These are phyloP conservation scores for Talaromyces verruculosus DNA, from an alignment of 2,329 filamentous ascomycete genomes.

Conservation along the genomic window DNA sequence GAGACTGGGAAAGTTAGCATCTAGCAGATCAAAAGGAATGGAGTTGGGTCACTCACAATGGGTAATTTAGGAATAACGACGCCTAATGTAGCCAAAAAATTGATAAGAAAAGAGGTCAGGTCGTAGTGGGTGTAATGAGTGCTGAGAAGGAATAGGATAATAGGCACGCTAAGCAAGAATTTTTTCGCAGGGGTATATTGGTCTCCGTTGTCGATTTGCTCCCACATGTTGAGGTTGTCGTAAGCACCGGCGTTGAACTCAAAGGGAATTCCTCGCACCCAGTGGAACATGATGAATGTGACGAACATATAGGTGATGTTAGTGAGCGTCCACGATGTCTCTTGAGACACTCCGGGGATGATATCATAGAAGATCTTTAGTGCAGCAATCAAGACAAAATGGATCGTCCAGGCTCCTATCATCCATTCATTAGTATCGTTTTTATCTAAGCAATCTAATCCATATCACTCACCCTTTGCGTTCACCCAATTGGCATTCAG, in stretches of 20 bases:
- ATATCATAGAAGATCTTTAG: slow-evolving; percentile 98
- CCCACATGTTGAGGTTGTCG: slow-evolving; percentile 99
- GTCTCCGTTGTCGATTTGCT: slow-evolving; percentile 98
- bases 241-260: slow-evolving; percentile 98
- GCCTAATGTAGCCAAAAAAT: slow-evolving; percentile 85
- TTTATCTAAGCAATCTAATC: slow-evolving; percentile 1
- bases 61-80: slow-evolving; percentile 97
- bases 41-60: slow-evolving; percentile 65
- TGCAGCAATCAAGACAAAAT: slow-evolving; percentile 84
- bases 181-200: slow-evolving; percentile 99
- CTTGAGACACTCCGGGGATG: slow-evolving; percentile 91
- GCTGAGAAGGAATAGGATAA: slow-evolving; percentile 90
- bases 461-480: slow-evolving; percentile 72
- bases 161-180: slow-evolving; percentile 91
- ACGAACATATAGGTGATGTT: slow-evolving; percentile 99
- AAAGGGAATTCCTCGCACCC: slow-evolving; percentile 94
- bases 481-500: slow-evolving; percentile 99
- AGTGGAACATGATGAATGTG: slow-evolving; percentile 99
- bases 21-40: background rate
- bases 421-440: background rate
- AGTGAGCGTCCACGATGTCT: slow-evolving; percentile 97
- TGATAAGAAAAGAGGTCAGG: slow-evolving; percentile 93
- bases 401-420: slow-evolving; percentile 85
- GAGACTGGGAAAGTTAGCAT: slow-evolving; percentile 58
- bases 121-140: slow-evolving; percentile 99